phyloP scores from a whole-genome alignment of 148 eudicot species.

The Cornus kousa region DNA sequence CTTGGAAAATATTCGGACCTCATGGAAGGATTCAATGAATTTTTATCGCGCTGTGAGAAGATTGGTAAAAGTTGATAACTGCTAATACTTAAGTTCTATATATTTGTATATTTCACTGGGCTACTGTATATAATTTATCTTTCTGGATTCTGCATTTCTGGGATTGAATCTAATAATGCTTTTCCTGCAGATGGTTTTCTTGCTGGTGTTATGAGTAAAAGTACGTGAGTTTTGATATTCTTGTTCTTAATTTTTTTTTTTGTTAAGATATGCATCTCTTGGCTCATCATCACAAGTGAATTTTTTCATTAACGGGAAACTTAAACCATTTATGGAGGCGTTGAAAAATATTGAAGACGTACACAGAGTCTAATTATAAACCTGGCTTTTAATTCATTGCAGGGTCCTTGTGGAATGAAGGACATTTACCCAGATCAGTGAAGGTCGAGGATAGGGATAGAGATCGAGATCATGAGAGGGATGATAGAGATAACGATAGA shows the following conservation, averaged over 20 bases:
- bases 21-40: conserved; percentile 47
- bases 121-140: neutral
- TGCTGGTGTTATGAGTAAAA: conserved; percentile 30
- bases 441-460: conserved; percentile 46
- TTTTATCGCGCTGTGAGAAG: conserved; percentile 39
- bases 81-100: neutral
- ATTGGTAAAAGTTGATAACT: conserved; percentile 35
- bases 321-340: neutral
- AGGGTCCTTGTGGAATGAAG: conserved; percentile 37
- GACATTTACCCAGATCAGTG: conserved; percentile 24
- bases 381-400: conserved; percentile 10
- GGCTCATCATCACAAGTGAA: neutral
- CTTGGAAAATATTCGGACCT: conserved; percentile 50
- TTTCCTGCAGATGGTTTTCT: conserved; percentile 40
- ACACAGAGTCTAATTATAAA: neutral
- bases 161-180: conserved; percentile 4
- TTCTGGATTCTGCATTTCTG: conserved; percentile 3
- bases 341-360: conserved; percentile 4
- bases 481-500: conserved; percentile 39
- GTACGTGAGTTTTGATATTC: conserved; percentile 25
- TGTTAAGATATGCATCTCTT: neutral
- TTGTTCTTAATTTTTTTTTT: neutral
- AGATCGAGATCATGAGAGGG: conserved; percentile 31
- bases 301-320: neutral
- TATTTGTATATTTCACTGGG: conserved; percentile 4